Conservation (phyloP, 2,329 filamentous ascomycete genomes). For the Colletotrichum echinochloae region DNA sequence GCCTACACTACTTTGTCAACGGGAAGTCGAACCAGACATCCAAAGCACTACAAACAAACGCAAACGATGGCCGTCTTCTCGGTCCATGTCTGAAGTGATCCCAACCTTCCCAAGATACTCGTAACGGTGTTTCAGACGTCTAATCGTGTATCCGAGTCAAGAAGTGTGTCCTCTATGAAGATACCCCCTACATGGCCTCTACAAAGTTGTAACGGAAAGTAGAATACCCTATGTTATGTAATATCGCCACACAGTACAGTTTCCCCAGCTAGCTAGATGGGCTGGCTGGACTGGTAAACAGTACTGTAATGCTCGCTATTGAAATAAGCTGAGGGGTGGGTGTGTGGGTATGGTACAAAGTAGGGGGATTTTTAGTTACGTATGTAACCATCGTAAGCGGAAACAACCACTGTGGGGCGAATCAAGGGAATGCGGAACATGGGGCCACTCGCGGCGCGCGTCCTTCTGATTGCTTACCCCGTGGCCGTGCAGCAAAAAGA, state of each 20-base stretch:
- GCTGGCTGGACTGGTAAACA: too few relatives aligned
- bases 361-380: too few relatives aligned
- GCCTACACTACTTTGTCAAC: constrained; percentile 1
- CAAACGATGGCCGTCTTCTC: background rate
- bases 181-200: constrained; percentile 15
- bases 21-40: too few relatives aligned
- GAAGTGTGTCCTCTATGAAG: constrained; percentile 31
- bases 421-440: constrained; percentile 26
- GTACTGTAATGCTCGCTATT: too few relatives aligned
- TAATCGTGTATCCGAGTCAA: constrained; percentile 6
- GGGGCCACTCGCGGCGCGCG: constrained; percentile 35
- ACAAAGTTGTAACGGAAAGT: too few relatives aligned
- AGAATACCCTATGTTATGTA: too few relatives aligned
- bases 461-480: constrained; percentile 30
- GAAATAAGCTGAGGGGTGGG: too few relatives aligned
- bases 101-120: background rate
- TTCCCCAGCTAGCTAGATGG: too few relatives aligned
- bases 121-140: background rate
- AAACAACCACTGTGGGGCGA: constrained; percentile 27
- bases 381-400: too few relatives aligned
- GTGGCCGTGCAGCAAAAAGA: constrained; percentile 39
- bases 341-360: too few relatives aligned
- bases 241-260: too few relatives aligned
- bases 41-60: background rate
- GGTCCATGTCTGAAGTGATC: background rate